A percentile compares a stretch with the other conserved stretches of the same genome.
These are phyloP conservation scores for Phytopythium delawarense DNA, from an alignment of 352 stramenopile genomes.

Conservation along the genomic window DNA sequence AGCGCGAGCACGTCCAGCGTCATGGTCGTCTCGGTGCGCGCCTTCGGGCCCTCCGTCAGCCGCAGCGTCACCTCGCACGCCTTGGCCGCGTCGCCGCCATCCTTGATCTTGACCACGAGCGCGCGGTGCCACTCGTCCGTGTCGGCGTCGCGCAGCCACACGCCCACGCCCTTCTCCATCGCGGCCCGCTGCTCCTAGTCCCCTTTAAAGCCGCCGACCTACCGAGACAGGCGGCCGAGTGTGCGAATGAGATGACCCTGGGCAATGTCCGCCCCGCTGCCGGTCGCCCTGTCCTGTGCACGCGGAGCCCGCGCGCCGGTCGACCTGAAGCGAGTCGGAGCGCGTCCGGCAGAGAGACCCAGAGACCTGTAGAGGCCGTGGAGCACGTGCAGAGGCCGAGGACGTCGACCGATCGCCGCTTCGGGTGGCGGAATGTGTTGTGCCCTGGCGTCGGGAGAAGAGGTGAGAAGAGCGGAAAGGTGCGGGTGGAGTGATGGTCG, in stretches of 20 bases:
- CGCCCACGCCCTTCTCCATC: conserved; percentile 80
- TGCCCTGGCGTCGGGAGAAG: neutral
- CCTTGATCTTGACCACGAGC: conserved; percentile 42
- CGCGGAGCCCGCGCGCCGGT: no score
- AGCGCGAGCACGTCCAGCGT: conserved; percentile 53
- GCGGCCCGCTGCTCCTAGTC: no score
- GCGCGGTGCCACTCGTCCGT: conserved; percentile 69
- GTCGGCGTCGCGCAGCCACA: conserved; percentile 68
- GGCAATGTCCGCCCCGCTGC: no score
- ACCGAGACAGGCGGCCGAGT: neutral
- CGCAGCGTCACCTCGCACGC: conserved; percentile 46
- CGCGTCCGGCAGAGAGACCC: neutral
- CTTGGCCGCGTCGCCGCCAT: conserved; percentile 9
- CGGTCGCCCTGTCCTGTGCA: neutral
- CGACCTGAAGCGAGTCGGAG: neutral
- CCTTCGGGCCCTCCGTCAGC: conserved; percentile 44
- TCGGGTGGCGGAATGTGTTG: neutral
- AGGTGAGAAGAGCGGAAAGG: neutral
- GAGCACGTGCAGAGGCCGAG: no score
- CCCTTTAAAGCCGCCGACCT: no score
- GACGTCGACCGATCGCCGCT: neutral
- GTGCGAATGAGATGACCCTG: neutral
- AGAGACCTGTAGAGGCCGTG: no score
- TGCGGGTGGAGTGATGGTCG: neutral
- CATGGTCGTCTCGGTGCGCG: conserved; percentile 41